Evolutionary conservation across 1,284 basidiomycete species (phyloP), one percentile per base, ranked within the genome.

Genomic region (Tylopilus sp.): DNA sequence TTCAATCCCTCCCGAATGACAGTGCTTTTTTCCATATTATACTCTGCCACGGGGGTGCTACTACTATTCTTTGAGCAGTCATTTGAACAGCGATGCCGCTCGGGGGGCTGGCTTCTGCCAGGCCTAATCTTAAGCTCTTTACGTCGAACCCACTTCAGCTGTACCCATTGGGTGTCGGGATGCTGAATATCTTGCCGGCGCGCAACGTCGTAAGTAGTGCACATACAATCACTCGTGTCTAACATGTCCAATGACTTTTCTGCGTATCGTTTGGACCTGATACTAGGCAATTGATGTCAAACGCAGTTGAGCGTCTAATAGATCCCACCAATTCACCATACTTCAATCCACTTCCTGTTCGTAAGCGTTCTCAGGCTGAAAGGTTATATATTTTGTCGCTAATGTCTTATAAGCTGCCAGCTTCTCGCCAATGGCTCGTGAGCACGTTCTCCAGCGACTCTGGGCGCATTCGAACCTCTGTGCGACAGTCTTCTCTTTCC

Each of bases 281-380:
- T 29, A 29, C 74, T 77, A 76, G 77, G 76, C 73, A 75, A 77
- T 78, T 66, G 68, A 76, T 61, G 58, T 64, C 72, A 66, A 53
- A 18, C 26, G 51, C 41, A 47, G n/a, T 5, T 56, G 53, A 60
- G 66, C 76, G 74, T 65, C 67, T 73, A 36, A 36, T 36, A 69
- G 74, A 71, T 67, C 51, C 68, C 41, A 47, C 60, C 57, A 61
- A 52, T 33, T 51, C 56, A 16, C 55, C 52, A 19, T 49, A 26
- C 41, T 62, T 57, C 39, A 58, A 63, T 66, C 61, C 68, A 29
- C 55, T 61, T 57, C 47, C 70, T 26, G 72, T 77, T 59, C 66
- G 73, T 77, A 69, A 65, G 39, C 24, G 60, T 39, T 57, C n/a
- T n/a, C n/a, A n/a, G n/a, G n/a, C n/a, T 47, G 10, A 26, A 57